Base-by-base conservation (phyloP, 2,329 filamentous ascomycete genomes). In the Exophiala spinifera region DNA sequence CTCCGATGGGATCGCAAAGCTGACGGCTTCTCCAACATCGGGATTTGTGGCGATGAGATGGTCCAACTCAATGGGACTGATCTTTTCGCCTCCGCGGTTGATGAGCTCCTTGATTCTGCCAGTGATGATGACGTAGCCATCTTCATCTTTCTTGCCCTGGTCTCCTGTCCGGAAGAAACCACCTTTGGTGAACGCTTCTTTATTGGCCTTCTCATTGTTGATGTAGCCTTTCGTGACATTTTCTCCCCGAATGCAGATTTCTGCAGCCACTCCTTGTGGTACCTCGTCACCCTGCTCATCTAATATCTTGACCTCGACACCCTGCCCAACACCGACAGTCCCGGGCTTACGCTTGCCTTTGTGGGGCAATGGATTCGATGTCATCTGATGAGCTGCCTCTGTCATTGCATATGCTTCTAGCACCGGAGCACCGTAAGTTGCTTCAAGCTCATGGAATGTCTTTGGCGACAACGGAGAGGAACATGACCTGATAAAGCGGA, bases 91-190 rank as follows among this genome's bases (percentile, higher is more conserved):
- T 51, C 87, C 89, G 73, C 92, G 91, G 74, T 95, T 76, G 77
- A 95, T 95, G 49, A 95, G 78, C 73, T 95, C 90, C 78, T 95
- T 95, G 74, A 95, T 95, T 49, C 90, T 80, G n/a, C 90, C 90
- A 0, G 90, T 95, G 71, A 95, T 92, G 66, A 88, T 79, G 10
- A 95, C 76, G 67, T 94, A 95, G 56, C 89, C 88, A 63, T 94
- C 88, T 54, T 82, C 74, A 65, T 95, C 89, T 68, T 83, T 79
- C 73, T 87, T 88, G 46, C 90, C 90, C 71, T 95, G 89, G 67
- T 95, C 90, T 4, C 90, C 90, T 0, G 90, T 95, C 63, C 89
- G 82, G 81, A 95, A 95, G 75, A 89, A 95, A 8, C 88, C 87
- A n/a, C 77, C 77, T 60, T 81, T 77, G 23, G 87, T 87, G 71